Evolutionary conservation across 441 rosid species (phyloP).

Genomic region (Viola pubescens): DNA sequence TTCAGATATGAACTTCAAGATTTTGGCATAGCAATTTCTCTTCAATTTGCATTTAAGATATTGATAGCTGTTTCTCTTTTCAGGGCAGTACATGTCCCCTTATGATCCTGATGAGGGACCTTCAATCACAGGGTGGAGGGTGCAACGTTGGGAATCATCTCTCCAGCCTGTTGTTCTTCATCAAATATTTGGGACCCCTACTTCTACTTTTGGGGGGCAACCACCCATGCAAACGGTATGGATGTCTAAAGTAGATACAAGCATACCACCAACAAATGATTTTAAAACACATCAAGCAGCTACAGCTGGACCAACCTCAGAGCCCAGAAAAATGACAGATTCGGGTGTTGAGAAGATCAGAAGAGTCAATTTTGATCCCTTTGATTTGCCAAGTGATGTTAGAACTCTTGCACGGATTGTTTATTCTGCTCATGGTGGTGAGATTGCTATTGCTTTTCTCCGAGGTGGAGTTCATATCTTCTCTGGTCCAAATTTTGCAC

Average conservation of each 20-base stretch:
- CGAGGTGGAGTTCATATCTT: constrained; percentile 96
- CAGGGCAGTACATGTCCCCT: constrained; percentile 99
- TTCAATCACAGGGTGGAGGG: constrained; percentile 98
- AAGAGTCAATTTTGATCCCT: constrained; percentile 88
- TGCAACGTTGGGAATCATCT: constrained; percentile 99
- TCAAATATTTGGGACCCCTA: constrained; percentile 94
- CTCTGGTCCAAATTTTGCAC: constrained; percentile 88
- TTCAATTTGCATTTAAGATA: neutral
- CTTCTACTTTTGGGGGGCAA: constrained; percentile 92
- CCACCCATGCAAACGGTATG: constrained; percentile 97
- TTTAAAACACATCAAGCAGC: constrained; percentile 54
- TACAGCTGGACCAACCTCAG: constrained; percentile 47
- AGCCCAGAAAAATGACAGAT: constrained; percentile 48
- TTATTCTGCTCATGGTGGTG: constrained; percentile 99
- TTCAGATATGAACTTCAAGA: constrained; percentile 5
- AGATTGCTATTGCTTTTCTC: constrained; percentile 92
- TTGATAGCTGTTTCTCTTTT: constrained; percentile 13
- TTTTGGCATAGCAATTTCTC: neutral
- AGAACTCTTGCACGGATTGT: constrained; percentile 92
- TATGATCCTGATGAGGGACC: constrained; percentile 99
- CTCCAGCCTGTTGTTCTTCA: constrained; percentile 97
- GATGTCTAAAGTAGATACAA: constrained; percentile 91
- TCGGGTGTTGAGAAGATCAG: constrained; percentile 50
- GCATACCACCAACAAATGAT: constrained; percentile 91
- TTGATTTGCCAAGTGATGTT: constrained; percentile 95